A percentile compares a stretch with the other conserved stretches of the same genome.
Evolutionary conservation across 257 asterid species (phyloP).

Genomic region (Dorcoceras hygrometricum): DNA sequence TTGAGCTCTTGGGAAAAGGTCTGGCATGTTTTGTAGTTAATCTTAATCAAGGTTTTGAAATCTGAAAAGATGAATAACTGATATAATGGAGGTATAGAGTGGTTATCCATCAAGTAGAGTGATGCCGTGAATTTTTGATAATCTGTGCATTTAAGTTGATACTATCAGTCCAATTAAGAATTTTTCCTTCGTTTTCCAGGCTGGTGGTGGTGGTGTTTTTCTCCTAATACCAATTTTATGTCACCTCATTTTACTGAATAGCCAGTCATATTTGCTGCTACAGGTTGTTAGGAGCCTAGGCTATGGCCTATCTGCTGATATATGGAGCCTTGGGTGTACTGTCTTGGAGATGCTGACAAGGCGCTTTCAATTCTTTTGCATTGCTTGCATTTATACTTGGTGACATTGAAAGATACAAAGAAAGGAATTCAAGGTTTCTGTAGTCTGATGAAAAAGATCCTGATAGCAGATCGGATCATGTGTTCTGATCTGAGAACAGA

Average conservation of each 20-base stretch:
- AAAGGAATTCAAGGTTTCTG: too few relatives aligned
- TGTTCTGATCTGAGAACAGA: too few relatives aligned
- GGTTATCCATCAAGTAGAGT: too few relatives aligned
- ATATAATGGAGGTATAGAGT: too few relatives aligned
- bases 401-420: too few relatives aligned
- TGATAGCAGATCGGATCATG: too few relatives aligned
- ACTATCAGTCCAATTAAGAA: neutral
- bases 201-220: neutral
- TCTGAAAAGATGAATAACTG: neutral
- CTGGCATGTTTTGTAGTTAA: neutral
- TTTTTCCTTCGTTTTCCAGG: constrained; percentile 5
- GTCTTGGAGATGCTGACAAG: neutral
- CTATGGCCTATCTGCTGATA: neutral
- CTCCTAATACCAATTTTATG: constrained; percentile 7
- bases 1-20: neutral
- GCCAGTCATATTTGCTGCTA: constrained; percentile 24
- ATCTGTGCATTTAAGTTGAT: too few relatives aligned
- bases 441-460: too few relatives aligned
- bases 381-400: too few relatives aligned
- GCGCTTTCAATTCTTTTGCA: too few relatives aligned
- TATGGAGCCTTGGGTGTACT: neutral
- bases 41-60: neutral
- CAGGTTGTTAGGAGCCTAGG: constrained; percentile 53
- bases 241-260: constrained; percentile 19
- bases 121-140: too few relatives aligned